Evolutionary conservation across 2,329 filamentous ascomycete genomes (phyloP).

Genomic region (Neobulgaria alba): DNA sequence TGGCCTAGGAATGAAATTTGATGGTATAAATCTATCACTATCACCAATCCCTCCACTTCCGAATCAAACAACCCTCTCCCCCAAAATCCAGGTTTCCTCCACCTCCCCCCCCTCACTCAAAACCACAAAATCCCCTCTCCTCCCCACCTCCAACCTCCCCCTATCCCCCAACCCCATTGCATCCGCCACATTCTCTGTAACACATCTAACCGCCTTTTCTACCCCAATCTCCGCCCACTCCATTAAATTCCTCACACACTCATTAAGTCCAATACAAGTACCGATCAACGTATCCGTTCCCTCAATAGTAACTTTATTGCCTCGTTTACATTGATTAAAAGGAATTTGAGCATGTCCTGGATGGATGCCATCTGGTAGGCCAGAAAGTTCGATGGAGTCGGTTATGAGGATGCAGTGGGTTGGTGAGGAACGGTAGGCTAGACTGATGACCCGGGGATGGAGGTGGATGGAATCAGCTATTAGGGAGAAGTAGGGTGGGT

Average conservation of each 20-base stretch:
- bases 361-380: slow-evolving; percentile 41
- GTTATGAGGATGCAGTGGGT: slow-evolving; percentile 42
- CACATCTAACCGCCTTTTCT: slow-evolving; percentile 22
- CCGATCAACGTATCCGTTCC: slow-evolving; percentile 46
- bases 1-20: too few species aligned
- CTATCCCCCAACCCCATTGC: slow-evolving; percentile 20
- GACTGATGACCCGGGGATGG: slow-evolving; percentile 39
- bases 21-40: too few species aligned
- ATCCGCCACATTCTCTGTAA: slow-evolving; percentile 25
- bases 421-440: slow-evolving; percentile 40
- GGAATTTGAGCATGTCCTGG: slow-evolving; percentile 44
- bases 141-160: slow-evolving; percentile 19
- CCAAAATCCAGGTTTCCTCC: slow-evolving; percentile 11
- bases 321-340: slow-evolving; percentile 38
- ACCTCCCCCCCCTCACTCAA: slow-evolving; percentile 17
- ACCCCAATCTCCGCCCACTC: slow-evolving; percentile 19
- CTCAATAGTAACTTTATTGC: slow-evolving; percentile 40
- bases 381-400: slow-evolving; percentile 45
- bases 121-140: slow-evolving; percentile 24
- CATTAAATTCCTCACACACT: slow-evolving; percentile 37
- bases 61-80: not conserved
- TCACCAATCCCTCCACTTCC: too few species aligned
- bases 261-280: slow-evolving; percentile 41
- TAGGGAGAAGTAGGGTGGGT: slow-evolving; percentile 38
- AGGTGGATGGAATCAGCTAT: slow-evolving; percentile 47